Evolutionary conservation across 805 yeast genomes (phyloP).

Genomic region (Osmozyma mogii): DNA sequence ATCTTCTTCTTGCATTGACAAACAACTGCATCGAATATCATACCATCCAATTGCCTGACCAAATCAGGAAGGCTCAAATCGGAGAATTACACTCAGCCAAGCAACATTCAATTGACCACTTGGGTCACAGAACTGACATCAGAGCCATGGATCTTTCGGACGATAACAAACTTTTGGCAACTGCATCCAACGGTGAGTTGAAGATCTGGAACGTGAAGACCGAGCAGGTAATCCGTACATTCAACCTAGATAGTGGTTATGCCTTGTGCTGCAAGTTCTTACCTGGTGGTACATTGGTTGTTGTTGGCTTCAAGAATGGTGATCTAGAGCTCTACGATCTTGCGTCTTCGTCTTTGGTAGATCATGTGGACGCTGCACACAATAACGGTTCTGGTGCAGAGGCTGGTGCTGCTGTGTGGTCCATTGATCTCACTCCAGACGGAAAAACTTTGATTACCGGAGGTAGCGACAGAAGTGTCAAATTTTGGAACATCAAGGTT

Average conservation of each 20-base stretch:
- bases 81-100: conserved; percentile 39
- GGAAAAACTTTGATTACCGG: conserved; percentile 85
- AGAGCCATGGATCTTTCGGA: conserved; percentile 76
- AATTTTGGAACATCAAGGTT: conserved; percentile 80
- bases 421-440: conserved; percentile 77
- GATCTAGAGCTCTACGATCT: conserved; percentile 78
- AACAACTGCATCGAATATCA: conserved; percentile 74
- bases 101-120: conserved; percentile 54
- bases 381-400: conserved; percentile 20
- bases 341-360: conserved; percentile 69
- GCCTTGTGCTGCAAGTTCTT: conserved; percentile 72
- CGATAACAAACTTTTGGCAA: conserved; percentile 72
- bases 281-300: conserved; percentile 86
- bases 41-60: conserved; percentile 48
- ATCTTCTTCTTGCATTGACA: conserved; percentile 56
- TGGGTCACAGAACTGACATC: conserved; percentile 88
- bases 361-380: conserved; percentile 65
- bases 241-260: conserved; percentile 68
- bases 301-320: conserved; percentile 86
- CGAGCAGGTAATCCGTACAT: conserved; percentile 70
- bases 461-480: conserved; percentile 84
- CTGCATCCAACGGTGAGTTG: conserved; percentile 84
- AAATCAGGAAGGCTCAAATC: conserved; percentile 38
- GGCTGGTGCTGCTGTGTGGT: conserved; percentile 69
- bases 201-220: conserved; percentile 84